Evolutionary conservation across 2,329 filamentous ascomycete species (phyloP), one percentile per base, ranked within the genome.

Genomic region (Fusarium mexicanum): DNA sequence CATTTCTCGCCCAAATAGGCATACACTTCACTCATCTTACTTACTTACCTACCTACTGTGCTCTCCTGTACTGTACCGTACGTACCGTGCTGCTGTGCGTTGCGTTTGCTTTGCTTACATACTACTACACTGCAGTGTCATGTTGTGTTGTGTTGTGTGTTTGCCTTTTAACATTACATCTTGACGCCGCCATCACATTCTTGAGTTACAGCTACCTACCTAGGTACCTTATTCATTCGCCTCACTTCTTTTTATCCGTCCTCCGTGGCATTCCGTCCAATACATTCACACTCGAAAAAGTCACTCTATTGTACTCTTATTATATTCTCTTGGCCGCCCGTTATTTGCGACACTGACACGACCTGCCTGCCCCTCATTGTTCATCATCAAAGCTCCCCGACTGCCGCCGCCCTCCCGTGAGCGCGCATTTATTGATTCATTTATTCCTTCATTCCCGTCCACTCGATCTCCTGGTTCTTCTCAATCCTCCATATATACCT

Each of bases 341-440:
- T 63, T 41, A 47, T 58, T 59, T 66, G 40, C 61, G 48, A 66
- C 64, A 48, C 58, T 41, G 35, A 53, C 24, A 51, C 48, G 29
- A 31, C 29, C 53, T 67, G 64, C 61, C 61, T 64, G 64, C 64
- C 61, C 72, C 69, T 67, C 72, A 44, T 44, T 72, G 59, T 51
- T 59, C 58, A 67, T 61, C 60, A 61, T 61, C 46, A 43, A 59
- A 66, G 50, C 41, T 65, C 59, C 44, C 72, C 64, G 60, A 61
- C 43, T 63, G 44, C 57, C 64, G 63, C 53, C n/a, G n/a, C 40
- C 44, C 61, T 33, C 51, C n/a, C 24, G 44, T 46, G 38, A 47
- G 41, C 24, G 24, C 48, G 41, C 31, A 50, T 29, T 29, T 64
- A 37, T 37, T 13, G 64, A 69, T 29, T 29, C 68, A 29, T 29